Evolutionary conservation across 148 eudicot genomes (phyloP).

Genomic region (Rhododendron ovatum): DNA sequence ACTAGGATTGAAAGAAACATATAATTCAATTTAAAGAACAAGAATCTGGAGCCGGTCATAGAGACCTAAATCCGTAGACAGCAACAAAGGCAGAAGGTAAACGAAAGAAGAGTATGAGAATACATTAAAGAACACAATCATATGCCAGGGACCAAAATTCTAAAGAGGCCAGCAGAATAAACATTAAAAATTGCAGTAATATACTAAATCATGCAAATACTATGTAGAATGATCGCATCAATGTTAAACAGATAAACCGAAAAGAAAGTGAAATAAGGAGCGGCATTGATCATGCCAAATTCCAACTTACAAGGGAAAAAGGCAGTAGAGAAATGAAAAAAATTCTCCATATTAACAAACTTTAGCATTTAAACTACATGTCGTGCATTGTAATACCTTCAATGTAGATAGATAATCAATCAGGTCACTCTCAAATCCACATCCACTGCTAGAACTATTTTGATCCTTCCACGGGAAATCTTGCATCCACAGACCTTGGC

Average conservation of each 20-base stretch:
- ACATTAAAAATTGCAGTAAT: neutral
- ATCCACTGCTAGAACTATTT: conserved; percentile 35
- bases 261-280: neutral
- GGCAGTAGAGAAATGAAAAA: neutral
- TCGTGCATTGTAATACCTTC: conserved; percentile 48
- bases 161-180: neutral
- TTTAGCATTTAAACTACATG: neutral
- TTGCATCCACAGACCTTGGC: conserved; percentile 98
- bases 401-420: conserved; percentile 65
- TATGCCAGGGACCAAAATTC: too few relatives aligned
- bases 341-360: neutral
- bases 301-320: neutral
- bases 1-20: neutral
- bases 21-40: neutral
- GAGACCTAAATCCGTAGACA: neutral
- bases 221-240: neutral
- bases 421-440: conserved; percentile 81
- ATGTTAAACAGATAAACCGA: neutral
- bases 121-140: neutral
- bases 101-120: neutral
- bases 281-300: neutral
- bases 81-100: neutral
- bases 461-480: conserved; percentile 96
- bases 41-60: neutral
- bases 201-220: neutral